Conservation (phyloP, 805 yeast genomes). For the Metschnikowia bowlesiae region DNA sequence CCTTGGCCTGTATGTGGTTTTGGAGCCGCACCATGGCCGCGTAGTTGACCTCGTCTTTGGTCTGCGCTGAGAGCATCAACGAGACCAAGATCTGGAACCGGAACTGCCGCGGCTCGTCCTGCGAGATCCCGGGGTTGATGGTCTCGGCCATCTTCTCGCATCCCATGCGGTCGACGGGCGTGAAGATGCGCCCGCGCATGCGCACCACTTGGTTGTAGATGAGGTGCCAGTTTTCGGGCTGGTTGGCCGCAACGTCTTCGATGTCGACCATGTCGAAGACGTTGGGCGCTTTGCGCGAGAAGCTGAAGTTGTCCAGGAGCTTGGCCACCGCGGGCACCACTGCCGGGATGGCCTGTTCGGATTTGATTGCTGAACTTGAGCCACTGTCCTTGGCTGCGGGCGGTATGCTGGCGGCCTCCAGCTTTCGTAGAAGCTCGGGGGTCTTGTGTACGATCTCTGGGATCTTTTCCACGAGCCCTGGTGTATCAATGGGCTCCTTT, state of each 20-base stretch:
- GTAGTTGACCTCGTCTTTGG: slow-evolving; percentile 82
- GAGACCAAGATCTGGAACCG: slow-evolving; percentile 76
- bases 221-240: slow-evolving; percentile 42
- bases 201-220: slow-evolving; percentile 57
- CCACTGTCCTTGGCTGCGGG: no score
- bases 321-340: background rate
- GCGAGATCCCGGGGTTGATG: slow-evolving; percentile 32
- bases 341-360: no score
- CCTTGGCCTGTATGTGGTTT: slow-evolving; percentile 34
- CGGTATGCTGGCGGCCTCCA: no score
- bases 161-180: slow-evolving; percentile 90
- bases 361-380: no score
- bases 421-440: no score
- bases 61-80: slow-evolving; percentile 84
- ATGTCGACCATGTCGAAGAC: slow-evolving; percentile 8
- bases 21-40: slow-evolving; percentile 66
- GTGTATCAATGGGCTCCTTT: background rate
- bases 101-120: slow-evolving; percentile 33
- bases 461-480: background rate
- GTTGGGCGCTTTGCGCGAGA: slow-evolving; percentile 8
- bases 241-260: slow-evolving; percentile 6
- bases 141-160: slow-evolving; percentile 59
- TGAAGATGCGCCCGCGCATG: slow-evolving; percentile 61
- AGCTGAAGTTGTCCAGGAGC: slow-evolving; percentile 3
- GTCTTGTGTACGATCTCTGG: no score